Base-by-base conservation (phyloP, 768 basidiomycete genomes). In the Suillus subluteus region DNA sequence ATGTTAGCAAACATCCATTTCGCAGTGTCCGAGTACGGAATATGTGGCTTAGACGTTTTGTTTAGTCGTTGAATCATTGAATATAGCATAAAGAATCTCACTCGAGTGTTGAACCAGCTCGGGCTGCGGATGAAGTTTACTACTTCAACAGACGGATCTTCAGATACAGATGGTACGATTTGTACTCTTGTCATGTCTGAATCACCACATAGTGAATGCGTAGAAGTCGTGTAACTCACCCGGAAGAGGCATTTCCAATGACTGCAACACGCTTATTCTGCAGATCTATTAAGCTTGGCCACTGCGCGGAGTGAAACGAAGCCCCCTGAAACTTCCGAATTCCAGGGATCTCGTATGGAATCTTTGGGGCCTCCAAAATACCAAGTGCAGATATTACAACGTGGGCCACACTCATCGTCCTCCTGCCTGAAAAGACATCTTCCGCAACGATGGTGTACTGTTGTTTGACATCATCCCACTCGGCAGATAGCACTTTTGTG, bases 201-300 rank as follows among this genome's bases (percentile, higher is more conserved):
- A 48, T 48, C 35, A 72, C 30, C 48, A 64, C 35, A 4, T 26
- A 30, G 21, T 62, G 35, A 32, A 50, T 23, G 48, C 67, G 41
- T 18, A 21, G 37, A 30, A 56, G 15, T 46, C 12, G 23, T 44
- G 18, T 58, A 65, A 35, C 82, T 67, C 72, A 88, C 82, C 84
- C 89, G 41, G 87, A 88, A 65, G 87, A 88, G 1, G 88, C 89
- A 73, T 88, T 90, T 52, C 89, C 89, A 69, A 91, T 83, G 18
- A 76, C 68, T 16, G 66, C 81, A 26, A 83, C 73, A 32, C 70
- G 67, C 72, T 86, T 87, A 8, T 79, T 79, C 9, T 72, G 71
- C 26, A 88, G 74, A 15, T 81, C 75, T 6, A 81, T 75, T 7
- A 75, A 75, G 1, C 73, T 62, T 40, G 81, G 71, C 86, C 88